These are phyloP conservation scores for Phytophthora citrophthora DNA, from an alignment of 352 stramenopile genomes.

Conservation along the genomic window DNA sequence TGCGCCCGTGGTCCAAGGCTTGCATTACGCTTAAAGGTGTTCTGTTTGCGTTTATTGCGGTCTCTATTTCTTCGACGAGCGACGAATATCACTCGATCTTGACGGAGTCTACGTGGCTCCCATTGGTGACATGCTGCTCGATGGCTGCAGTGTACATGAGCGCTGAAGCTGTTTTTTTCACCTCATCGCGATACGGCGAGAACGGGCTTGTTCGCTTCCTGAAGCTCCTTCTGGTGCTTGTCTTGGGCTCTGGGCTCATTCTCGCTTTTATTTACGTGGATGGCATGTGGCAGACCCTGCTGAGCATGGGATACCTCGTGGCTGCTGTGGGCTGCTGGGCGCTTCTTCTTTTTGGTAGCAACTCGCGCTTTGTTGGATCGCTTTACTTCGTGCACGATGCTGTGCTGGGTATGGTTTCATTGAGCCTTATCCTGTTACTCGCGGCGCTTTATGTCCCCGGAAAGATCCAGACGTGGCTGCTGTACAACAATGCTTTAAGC, in stretches of 20 bases:
- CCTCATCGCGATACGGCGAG: slow-evolving; percentile 60
- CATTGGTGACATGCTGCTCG: slow-evolving; percentile 57
- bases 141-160: slow-evolving; percentile 68
- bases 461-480: slow-evolving; percentile 96
- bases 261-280: slow-evolving; percentile 66
- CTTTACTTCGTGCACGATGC: slow-evolving; percentile 96
- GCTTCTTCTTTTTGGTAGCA: slow-evolving; percentile 89
- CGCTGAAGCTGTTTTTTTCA: slow-evolving; percentile 69
- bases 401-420: slow-evolving; percentile 92
- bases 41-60: slow-evolving; percentile 88
- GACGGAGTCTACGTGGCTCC: slow-evolving; percentile 59
- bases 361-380: slow-evolving; percentile 88
- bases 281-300: slow-evolving; percentile 89
- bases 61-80: slow-evolving; percentile 84
- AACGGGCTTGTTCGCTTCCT: slow-evolving; percentile 71
- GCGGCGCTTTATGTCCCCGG: slow-evolving; percentile 90
- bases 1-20: slow-evolving; percentile 91
- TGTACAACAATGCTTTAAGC: slow-evolving; percentile 98
- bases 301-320: slow-evolving; percentile 94
- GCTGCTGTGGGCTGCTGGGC: slow-evolving; percentile 88
- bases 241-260: slow-evolving; percentile 77
- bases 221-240: slow-evolving; percentile 79
- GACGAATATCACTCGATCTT: slow-evolving; percentile 75
- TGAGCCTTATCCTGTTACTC: slow-evolving; percentile 93
- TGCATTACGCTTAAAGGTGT: slow-evolving; percentile 91